phyloP scores from a whole-genome alignment of 768 basidiomycete genomes.

The Boletus pseudopeckii region DNA sequence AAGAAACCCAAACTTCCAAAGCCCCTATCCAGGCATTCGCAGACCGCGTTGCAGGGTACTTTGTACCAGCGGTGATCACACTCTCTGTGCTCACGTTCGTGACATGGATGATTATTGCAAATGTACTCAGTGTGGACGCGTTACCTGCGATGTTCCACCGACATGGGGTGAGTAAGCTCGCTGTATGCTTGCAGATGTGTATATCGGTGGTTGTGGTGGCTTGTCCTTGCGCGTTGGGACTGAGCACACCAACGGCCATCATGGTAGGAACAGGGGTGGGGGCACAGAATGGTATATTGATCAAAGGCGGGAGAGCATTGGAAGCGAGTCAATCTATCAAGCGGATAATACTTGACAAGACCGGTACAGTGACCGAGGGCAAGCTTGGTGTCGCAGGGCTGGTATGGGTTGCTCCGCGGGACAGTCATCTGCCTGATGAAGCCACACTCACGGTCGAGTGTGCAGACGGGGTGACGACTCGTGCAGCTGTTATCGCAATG shows the following conservation, averaged over 20 bases:
- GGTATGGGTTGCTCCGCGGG: conserved; percentile 60
- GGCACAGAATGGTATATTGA: conserved; percentile 93
- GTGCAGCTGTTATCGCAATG: conserved; percentile 69
- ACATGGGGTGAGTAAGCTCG: conserved; percentile 80
- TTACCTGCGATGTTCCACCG: conserved; percentile 84
- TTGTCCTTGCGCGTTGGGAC: conserved; percentile 94
- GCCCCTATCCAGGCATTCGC: conserved; percentile 98
- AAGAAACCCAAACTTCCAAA: conserved; percentile 96
- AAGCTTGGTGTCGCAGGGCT: conserved; percentile 79
- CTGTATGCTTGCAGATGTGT: conserved; percentile 93
- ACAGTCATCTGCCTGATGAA: conserved; percentile 18
- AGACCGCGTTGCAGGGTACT: conserved; percentile 90
- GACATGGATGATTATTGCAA: conserved; percentile 75
- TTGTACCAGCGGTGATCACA: conserved; percentile 87
- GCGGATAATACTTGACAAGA: conserved; percentile 91
- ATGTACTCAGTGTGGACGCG: conserved; percentile 47
- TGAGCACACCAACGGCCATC: conserved; percentile 96
- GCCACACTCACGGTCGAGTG: conserved; percentile 31
- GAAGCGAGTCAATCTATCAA: conserved; percentile 86
- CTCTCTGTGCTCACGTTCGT: conserved; percentile 80
- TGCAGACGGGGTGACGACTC: conserved; percentile 59
- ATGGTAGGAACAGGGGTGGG: conserved; percentile 99
- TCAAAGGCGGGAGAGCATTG: conserved; percentile 94
- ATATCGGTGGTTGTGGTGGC: conserved; percentile 98
- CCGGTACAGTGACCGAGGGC: conserved; percentile 95